Base-by-base conservation (phyloP, 2,329 filamentous ascomycete species). In the Colletotrichum agaves region DNA sequence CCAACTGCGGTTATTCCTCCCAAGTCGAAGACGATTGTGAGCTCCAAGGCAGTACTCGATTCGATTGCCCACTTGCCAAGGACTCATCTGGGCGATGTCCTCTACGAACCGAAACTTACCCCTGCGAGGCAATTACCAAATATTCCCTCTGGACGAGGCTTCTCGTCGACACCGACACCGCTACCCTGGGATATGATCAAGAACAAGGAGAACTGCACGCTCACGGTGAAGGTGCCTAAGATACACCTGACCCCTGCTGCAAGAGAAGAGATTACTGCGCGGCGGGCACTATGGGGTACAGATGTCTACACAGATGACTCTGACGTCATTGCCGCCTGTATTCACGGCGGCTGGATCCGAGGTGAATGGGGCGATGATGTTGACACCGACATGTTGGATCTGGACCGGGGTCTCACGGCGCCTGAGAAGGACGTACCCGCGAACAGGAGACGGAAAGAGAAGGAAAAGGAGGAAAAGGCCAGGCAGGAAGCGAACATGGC, bases 221-320 rank as follows among this genome's bases (percentile, higher is more conserved):
- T 97, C 70, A 98, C 93, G 0, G 87, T 99, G 69, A 93, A 96
- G 73, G 90, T 99, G 6, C 91, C 94, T 2, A 89, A 92, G 31
- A 88, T 92, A 53, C 93, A 96, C 73, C 83, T 99, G 7, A 88
- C 87, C 8, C 78, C 88, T 0, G 80, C 84, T 7, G 88, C 92
- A 23, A 87, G 95, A 33, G 92, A 96, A 75, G 93, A 97, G 72
- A 94, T 98, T 58, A 97, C 94, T 11, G 82, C 88, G 7, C 88
- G 93, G 37, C 87, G 91, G 19, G 92, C 93, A 7, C 78, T 99
- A 0, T 99, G 95, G 94, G 96, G 96, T 1, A 96, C 93, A 0
- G 94, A 97, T 41, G 87, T 99, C 6, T 98, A 98, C 76, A 97
- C 94, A 0, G 96, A 99, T 73, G 96, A 99, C 78, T 97, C 94